These are phyloP conservation scores for Terfezia boudieri DNA, from an alignment of 495 filamentous ascomycete genomes.

Conservation along the genomic window DNA sequence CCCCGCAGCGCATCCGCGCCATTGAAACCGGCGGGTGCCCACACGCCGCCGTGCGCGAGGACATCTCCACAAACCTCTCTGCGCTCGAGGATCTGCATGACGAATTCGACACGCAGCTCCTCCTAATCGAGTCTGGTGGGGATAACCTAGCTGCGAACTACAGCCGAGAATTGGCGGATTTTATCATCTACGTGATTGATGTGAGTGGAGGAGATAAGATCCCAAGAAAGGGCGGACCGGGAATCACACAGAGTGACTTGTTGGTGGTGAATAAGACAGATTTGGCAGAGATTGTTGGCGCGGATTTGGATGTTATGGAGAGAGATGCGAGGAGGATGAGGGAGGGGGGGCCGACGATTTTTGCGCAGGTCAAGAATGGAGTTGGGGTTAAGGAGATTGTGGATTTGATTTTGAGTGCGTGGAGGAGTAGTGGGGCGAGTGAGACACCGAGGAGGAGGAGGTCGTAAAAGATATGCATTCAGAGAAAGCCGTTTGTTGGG, in stretches of 20 bases:
- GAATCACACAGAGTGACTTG: constrained; percentile 85
- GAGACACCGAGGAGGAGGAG: not conserved
- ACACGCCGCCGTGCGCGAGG: constrained; percentile 92
- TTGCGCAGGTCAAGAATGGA: constrained; percentile 87
- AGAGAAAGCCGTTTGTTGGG: not conserved
- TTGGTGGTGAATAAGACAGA: constrained; percentile 93
- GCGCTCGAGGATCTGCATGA: constrained; percentile 70
- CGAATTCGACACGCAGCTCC: constrained; percentile 43
- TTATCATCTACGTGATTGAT: constrained; percentile 96
- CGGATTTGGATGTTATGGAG: constrained; percentile 86
- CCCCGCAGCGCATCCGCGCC: constrained; percentile 60
- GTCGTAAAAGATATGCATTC: not conserved
- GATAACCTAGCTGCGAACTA: constrained; percentile 98
- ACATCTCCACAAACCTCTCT: constrained; percentile 80
- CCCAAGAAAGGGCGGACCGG: constrained; percentile 84
- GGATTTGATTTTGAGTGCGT: constrained; percentile 70
- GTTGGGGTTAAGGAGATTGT: constrained; percentile 68
- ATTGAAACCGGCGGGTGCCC: constrained; percentile 97
- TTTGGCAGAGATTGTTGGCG: constrained; percentile 73
- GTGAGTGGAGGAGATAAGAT: constrained; percentile 95
- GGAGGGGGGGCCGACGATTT: constrained; percentile 89
- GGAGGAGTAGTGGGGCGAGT: constrained; percentile 62
- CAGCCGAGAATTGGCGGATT: constrained; percentile 78
- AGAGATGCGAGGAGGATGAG: constrained; percentile 83
- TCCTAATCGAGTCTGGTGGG: constrained; percentile 85